These are phyloP conservation scores for Sisymbrium altissimum DNA, from an alignment of 345 rosid species.

Conservation along the genomic window DNA sequence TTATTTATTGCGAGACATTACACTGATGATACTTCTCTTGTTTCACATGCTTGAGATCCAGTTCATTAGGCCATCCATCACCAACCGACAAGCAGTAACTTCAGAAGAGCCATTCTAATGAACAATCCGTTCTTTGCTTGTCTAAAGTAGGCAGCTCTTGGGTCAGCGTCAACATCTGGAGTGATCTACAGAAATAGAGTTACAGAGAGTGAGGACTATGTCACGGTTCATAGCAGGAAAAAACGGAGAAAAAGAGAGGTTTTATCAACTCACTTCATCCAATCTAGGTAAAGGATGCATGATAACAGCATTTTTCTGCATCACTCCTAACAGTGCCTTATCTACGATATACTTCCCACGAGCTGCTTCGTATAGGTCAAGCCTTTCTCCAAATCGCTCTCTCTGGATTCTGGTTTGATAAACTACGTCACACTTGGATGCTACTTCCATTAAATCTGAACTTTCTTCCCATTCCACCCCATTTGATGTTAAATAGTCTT, in stretches of 20 bases:
- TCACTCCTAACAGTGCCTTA: slow-evolving; percentile 49
- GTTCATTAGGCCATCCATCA: slow-evolving; percentile 7
- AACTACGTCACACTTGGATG: slow-evolving; percentile 78
- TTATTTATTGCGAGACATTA: slow-evolving; percentile 4
- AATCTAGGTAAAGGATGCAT: slow-evolving; percentile 98
- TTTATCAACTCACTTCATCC: slow-evolving; percentile 57
- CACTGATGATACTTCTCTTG: neutral
- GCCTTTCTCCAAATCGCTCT: slow-evolving; percentile 86
- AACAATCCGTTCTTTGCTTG: slow-evolving; percentile 98
- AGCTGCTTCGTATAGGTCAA: slow-evolving; percentile 86
- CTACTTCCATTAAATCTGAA: slow-evolving; percentile 72
- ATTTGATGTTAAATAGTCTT: slow-evolving; percentile 63
- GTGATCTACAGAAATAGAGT: slow-evolving; percentile 47
- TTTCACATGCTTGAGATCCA: slow-evolving; percentile 13
- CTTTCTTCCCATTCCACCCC: slow-evolving; percentile 94
- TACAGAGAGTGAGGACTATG: neutral
- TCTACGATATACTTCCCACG: slow-evolving; percentile 88
- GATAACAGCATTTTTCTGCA: slow-evolving; percentile 83
- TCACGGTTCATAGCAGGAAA: neutral
- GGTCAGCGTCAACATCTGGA: slow-evolving; percentile 75
- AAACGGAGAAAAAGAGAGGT: neutral
- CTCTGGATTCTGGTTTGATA: slow-evolving; percentile 92
- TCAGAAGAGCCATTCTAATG: slow-evolving; percentile 89
- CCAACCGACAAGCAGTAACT: slow-evolving; percentile 39
- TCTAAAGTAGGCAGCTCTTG: slow-evolving; percentile 94